A percentile compares a stretch with the other conserved stretches of the same genome.
Conservation (phyloP, 768 basidiomycete species). For the Gymnopilus junonius region DNA sequence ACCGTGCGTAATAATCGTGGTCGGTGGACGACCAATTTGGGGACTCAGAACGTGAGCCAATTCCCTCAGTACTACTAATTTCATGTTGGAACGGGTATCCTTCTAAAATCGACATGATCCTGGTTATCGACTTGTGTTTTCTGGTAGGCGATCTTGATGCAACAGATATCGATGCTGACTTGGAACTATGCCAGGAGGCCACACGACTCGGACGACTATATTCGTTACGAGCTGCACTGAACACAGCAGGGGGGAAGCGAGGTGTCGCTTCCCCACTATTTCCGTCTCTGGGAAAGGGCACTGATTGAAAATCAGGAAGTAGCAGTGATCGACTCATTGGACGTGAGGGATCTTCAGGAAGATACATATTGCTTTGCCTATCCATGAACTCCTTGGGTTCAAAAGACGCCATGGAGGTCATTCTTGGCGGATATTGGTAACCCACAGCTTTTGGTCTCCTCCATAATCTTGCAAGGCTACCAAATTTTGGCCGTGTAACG, state of each 20-base stretch:
- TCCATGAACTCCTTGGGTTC: background rate
- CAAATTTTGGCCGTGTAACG: conserved; percentile 4
- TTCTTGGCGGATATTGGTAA: background rate
- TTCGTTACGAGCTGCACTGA: background rate
- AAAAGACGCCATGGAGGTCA: background rate
- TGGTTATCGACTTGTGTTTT: background rate
- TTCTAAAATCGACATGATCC: conserved; percentile 1
- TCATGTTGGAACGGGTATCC: conserved; percentile 4
- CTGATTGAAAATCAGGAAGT: background rate
- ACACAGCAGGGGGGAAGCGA: background rate
- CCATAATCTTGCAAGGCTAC: conserved; percentile 6
- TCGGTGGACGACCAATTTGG: background rate
- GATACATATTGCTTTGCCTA: conserved; percentile 1
- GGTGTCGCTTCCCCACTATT: background rate
- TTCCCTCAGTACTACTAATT: background rate
- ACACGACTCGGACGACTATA: background rate
- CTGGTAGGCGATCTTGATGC: background rate
- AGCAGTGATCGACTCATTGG: conserved; percentile 1
- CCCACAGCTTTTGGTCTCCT: background rate
- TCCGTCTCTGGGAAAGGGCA: background rate
- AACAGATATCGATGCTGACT: background rate
- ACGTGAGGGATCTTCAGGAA: background rate
- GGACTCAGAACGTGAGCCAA: background rate
- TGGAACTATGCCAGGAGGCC: background rate
- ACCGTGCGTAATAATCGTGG: background rate